Conservation (phyloP, 1,284 basidiomycete genomes). For the Cryptococcus hybrid region DNA sequence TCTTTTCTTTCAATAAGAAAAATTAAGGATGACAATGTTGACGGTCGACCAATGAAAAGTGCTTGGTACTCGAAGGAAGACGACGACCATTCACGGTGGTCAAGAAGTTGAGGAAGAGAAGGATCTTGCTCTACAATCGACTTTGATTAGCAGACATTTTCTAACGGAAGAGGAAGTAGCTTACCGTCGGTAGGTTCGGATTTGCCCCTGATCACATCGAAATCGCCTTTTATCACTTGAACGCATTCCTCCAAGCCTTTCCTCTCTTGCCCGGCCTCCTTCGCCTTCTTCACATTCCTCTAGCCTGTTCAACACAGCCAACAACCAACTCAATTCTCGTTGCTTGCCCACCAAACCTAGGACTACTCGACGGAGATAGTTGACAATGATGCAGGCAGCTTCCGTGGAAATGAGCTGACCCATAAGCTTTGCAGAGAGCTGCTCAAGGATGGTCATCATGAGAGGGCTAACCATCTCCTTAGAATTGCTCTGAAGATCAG, state of each 20-base stretch:
- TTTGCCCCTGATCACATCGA: constrained; percentile 42
- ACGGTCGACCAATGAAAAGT: not conserved
- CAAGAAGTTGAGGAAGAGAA: constrained; percentile 6
- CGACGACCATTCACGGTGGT: constrained; percentile 8
- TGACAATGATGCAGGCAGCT: constrained; percentile 60
- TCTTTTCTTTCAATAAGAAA: not conserved
- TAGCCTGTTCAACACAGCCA: constrained; percentile 23
- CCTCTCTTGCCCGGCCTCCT: constrained; percentile 38
- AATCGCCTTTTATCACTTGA: constrained; percentile 60
- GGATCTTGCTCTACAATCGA: not conserved
- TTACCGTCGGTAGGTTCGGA: constrained; percentile 4
- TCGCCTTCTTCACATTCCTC: constrained; percentile 26
- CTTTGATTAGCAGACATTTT: not conserved
- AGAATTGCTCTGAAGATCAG: constrained; percentile 15
- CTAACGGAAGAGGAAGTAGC: not conserved
- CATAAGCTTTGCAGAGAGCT: constrained; percentile 62
- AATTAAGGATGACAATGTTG: constrained; percentile 2
- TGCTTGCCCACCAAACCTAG: constrained; percentile 61
- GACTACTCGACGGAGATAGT: constrained; percentile 63
- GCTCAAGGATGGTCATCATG: constrained; percentile 72
- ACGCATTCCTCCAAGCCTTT: constrained; percentile 54
- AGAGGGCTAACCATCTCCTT: constrained; percentile 50
- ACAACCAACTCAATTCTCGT: constrained; percentile 45
- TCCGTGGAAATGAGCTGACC: constrained; percentile 61
- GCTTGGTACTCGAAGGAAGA: constrained; percentile 17